Evolutionary conservation across 2,329 filamentous ascomycete species (phyloP).

Genomic region (Neonectria hederae): DNA sequence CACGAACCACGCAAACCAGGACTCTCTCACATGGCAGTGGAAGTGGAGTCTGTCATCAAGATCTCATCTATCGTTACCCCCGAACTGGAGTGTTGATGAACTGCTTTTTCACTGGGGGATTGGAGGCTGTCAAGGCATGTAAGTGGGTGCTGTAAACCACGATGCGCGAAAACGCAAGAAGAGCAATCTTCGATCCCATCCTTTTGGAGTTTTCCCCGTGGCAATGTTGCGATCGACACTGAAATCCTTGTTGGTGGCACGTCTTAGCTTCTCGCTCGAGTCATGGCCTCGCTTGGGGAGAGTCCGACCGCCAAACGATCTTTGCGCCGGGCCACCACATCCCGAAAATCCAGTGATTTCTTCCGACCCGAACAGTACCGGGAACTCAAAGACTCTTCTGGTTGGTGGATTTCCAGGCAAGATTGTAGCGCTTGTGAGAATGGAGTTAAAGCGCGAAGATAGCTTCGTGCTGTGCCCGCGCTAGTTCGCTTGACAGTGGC

Average conservation of each 20-base stretch:
- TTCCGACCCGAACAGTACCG: background rate
- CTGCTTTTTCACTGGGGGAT: background rate
- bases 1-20: background rate
- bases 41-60: background rate
- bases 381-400: background rate
- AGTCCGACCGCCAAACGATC: background rate
- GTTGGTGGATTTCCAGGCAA: background rate
- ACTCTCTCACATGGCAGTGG: background rate
- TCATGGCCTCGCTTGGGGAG: slow-evolving; percentile 1
- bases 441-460: background rate
- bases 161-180: background rate
- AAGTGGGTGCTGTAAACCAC: background rate
- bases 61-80: background rate
- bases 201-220: background rate
- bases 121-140: background rate
- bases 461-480: background rate
- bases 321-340: background rate
- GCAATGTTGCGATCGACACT: background rate
- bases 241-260: background rate
- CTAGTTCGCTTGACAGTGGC: slow-evolving; percentile 10
- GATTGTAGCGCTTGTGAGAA: background rate
- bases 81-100: background rate
- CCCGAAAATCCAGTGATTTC: background rate
- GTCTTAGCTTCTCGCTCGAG: background rate
- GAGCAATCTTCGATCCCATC: background rate